Evolutionary conservation across 1,284 basidiomycete genomes (phyloP).

Genomic region (Apiotrichum gracile): DNA sequence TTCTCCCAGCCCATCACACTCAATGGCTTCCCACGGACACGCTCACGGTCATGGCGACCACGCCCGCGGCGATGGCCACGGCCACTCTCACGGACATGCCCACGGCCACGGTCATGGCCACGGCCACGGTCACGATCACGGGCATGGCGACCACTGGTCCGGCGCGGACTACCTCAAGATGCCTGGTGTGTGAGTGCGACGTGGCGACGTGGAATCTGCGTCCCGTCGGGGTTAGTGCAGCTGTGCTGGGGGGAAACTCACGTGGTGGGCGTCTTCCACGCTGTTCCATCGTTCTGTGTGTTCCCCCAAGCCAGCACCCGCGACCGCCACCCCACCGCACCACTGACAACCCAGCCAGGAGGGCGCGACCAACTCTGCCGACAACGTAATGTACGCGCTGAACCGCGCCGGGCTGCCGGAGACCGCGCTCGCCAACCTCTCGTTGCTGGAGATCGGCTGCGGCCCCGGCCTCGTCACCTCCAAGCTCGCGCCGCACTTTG

Average conservation of each 20-base stretch:
- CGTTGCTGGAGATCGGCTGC: slow-evolving; percentile 33
- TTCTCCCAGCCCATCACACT: neutral
- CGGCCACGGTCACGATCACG: slow-evolving; percentile 16
- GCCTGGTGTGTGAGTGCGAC: slow-evolving; percentile 32
- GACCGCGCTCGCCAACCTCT: slow-evolving; percentile 9
- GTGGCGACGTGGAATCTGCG: too few species aligned
- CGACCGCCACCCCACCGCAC: neutral
- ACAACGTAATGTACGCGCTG: slow-evolving; percentile 22
- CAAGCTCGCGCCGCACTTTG: slow-evolving; percentile 21
- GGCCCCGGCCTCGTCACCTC: slow-evolving; percentile 36
- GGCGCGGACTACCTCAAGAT: slow-evolving; percentile 28
- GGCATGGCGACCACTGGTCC: slow-evolving; percentile 24
- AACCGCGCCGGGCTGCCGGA: slow-evolving; percentile 8
- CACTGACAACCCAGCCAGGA: slow-evolving; percentile 17
- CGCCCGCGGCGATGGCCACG: slow-evolving; percentile 9
- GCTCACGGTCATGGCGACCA: neutral
- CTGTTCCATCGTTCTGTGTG: too few species aligned
- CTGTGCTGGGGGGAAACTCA: too few species aligned
- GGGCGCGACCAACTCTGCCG: slow-evolving; percentile 18
- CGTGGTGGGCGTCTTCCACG: too few species aligned
- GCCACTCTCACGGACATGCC: slow-evolving; percentile 1
- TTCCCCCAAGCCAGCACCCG: too few species aligned
- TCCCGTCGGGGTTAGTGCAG: too few species aligned
- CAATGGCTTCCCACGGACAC: slow-evolving; percentile 9
- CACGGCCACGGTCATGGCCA: slow-evolving; percentile 5